These are phyloP conservation scores for Biscogniauxia sp. DNA, from an alignment of 2,329 filamentous ascomycete genomes.

Conservation along the genomic window DNA sequence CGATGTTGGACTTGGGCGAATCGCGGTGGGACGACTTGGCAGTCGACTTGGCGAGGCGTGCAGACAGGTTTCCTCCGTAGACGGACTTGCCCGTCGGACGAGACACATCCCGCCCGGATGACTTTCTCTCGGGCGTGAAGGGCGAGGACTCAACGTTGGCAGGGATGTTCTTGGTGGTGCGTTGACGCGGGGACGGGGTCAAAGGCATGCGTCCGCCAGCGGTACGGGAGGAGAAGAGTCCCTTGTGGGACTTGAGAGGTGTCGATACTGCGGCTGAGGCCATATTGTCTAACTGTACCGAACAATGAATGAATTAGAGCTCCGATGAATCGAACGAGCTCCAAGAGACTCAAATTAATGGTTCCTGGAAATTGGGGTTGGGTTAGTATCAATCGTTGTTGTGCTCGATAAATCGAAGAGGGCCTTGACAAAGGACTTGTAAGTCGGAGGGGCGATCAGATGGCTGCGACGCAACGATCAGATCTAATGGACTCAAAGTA, in stretches of 20 bases:
- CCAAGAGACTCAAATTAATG: constrained; percentile 61
- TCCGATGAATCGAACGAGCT: constrained; percentile 48
- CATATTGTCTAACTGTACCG: constrained; percentile 53
- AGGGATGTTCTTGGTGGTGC: constrained; percentile 49
- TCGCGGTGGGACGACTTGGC: constrained; percentile 71
- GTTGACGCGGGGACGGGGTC: constrained; percentile 80
- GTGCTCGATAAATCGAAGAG: constrained; percentile 48
- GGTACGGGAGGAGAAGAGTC: constrained; percentile 87
- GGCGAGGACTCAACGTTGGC: constrained; percentile 65
- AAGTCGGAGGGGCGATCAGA: constrained; percentile 50
- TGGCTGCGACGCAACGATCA: constrained; percentile 41
- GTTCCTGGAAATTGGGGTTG: constrained; percentile 47
- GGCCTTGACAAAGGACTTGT: constrained; percentile 40
- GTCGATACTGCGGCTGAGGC: constrained; percentile 81
- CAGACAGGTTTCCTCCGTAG: constrained; percentile 75
- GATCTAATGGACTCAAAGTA: constrained; percentile 46
- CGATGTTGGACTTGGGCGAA: constrained; percentile 97
- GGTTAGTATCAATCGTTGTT: constrained; percentile 46
- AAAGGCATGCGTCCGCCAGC: constrained; percentile 93
- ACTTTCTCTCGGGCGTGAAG: constrained; percentile 67
- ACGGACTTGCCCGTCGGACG: constrained; percentile 66
- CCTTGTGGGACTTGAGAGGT: constrained; percentile 90
- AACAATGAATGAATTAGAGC: constrained; percentile 33
- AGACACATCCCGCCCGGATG: constrained; percentile 47
- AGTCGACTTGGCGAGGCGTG: constrained; percentile 70